These are phyloP conservation scores for Cryphonectria radicalis DNA, from an alignment of 2,329 filamentous ascomycete species.

Conservation along the genomic window DNA sequence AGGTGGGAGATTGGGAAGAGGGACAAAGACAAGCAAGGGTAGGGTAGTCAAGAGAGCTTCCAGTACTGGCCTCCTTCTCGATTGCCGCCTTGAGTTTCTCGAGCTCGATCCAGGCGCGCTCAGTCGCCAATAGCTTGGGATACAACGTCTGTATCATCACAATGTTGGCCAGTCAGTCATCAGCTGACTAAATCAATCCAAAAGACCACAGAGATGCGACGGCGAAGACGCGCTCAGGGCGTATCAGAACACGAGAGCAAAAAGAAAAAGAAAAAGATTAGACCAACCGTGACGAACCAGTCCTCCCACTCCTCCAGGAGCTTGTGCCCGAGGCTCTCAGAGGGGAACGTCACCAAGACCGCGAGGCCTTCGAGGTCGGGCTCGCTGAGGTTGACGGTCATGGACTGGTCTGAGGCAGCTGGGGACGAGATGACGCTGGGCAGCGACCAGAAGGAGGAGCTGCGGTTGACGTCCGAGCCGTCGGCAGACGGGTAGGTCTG, in stretches of 20 bases:
- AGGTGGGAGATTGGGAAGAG: neutral
- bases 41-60: too few relatives aligned
- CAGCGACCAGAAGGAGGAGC: conserved; percentile 20
- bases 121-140: conserved; percentile 14
- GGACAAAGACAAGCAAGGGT: neutral
- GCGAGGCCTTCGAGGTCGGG: neutral
- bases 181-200: too few relatives aligned
- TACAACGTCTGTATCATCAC: conserved; percentile 4
- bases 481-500: conserved; percentile 15
- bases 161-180: too few relatives aligned
- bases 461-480: conserved; percentile 16
- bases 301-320: conserved; percentile 9
- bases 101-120: conserved; percentile 10
- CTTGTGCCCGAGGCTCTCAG: neutral
- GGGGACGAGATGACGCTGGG: conserved; percentile 14
- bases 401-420: neutral
- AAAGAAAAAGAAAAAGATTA: too few relatives aligned
- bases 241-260: too few relatives aligned
- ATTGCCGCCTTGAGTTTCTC: conserved; percentile 4
- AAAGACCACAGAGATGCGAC: too few relatives aligned
- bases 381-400: conserved; percentile 14
- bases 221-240: too few relatives aligned
- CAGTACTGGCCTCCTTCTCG: neutral
- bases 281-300: neutral
- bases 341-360: neutral